Base-by-base conservation (phyloP, 495 filamentous ascomycete species). In the Penicillium canescens region DNA sequence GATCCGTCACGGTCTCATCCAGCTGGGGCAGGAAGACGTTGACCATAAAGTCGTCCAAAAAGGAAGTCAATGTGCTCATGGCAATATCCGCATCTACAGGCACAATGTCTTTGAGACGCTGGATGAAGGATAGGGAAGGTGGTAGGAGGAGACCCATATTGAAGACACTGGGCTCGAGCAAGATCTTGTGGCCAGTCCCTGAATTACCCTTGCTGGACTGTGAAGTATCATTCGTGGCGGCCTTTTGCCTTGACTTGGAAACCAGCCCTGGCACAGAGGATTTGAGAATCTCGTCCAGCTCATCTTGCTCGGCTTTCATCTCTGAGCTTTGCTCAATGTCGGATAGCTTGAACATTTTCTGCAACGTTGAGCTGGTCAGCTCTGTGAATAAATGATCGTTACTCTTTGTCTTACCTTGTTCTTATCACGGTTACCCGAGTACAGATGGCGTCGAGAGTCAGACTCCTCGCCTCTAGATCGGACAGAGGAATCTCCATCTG, bases 21-120 rank as follows among this genome's bases (percentile, higher is more conserved):
- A 99, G 74, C 62, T 97, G 95, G 16, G 94, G 94, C 50, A 93
- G 88, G 75, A 99, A 99, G 34, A 98, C 92, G 61, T 98, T 98
- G 69, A 98, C 86, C 48, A 99, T 82, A 71, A 98, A 98, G 67
- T 99, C 95, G 66, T 99, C 94, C 10, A 99, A 82, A 73, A 99
- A 99, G 20, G 91, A 92, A 2, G 94, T 97, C 44, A 98, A 68
- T 2, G 91, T 96, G 67, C 85, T 90, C 54, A 88, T 87, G 6
- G 87, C 86, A 59, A 98, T 88, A 56, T 95, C 92, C 0, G 92
- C 80, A 49, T 79, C 86, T 13, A 86, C 79, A 3, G 94, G 94
- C 1, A 99, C 94, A 46, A 98, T 93, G 47, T 86, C 88, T 68
- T 94, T 96, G 12, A 99, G 76, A 6, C 91, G 82, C 61, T 94